Evolutionary conservation across 2,329 filamentous ascomycete genomes (phyloP).

Genomic region (Trichoderma sp.): DNA sequence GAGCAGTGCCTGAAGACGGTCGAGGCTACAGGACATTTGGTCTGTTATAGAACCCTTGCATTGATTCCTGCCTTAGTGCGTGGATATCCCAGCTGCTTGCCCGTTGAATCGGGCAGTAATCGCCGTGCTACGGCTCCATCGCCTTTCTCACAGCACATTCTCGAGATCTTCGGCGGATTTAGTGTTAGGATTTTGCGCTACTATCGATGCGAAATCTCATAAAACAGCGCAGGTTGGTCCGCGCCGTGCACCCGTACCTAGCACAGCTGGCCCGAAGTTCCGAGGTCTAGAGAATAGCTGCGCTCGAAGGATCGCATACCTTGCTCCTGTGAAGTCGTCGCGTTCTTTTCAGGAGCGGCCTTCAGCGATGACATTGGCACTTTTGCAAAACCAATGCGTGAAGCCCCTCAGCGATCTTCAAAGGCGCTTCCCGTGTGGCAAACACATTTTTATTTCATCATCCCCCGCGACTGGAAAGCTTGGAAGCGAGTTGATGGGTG

Average conservation of each 20-base stretch:
- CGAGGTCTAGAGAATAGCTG: neutral
- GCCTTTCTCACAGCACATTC: neutral
- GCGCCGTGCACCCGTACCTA: neutral
- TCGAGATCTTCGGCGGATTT: neutral
- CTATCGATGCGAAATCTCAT: neutral
- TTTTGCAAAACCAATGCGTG: neutral
- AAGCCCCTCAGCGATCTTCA: neutral
- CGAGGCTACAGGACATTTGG: neutral
- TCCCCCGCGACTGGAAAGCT: neutral
- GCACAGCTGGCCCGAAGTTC: neutral
- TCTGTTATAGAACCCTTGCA: neutral
- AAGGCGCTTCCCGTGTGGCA: neutral
- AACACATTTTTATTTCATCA: neutral
- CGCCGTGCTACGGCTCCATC: neutral
- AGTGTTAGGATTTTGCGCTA: neutral
- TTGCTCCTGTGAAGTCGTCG: neutral
- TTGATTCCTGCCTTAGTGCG: neutral
- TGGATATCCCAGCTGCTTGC: neutral
- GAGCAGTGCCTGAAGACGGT: neutral
- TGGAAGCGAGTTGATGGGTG: neutral
- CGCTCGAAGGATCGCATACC: neutral
- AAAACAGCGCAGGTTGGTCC: neutral
- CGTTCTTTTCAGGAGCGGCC: neutral
- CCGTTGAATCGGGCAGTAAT: conserved; percentile 4
- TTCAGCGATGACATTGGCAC: neutral